These are phyloP conservation scores for Fomitopsis schrenkii DNA, from an alignment of 1,284 basidiomycete species.

Conservation along the genomic window DNA sequence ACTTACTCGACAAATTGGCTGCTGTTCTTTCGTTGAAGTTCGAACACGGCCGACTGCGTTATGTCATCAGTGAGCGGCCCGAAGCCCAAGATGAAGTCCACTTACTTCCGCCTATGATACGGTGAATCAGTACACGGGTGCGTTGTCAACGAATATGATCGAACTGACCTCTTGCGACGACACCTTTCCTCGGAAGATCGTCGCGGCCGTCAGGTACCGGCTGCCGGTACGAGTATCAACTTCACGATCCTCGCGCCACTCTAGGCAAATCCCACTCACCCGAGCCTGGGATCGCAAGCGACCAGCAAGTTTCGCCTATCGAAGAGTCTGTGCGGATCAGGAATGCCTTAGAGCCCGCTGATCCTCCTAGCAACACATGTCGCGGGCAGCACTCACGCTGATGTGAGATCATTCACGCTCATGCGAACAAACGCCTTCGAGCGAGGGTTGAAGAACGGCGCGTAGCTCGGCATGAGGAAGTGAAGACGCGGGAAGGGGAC, in stretches of 20 bases:
- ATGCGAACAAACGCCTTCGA: conserved; percentile 59
- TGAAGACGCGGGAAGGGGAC: conserved; percentile 94
- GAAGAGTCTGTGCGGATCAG: conserved; percentile 53
- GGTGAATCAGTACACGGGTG: conserved; percentile 27
- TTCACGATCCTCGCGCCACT: neutral
- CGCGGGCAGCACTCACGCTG: conserved; percentile 41
- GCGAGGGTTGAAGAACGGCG: conserved; percentile 70
- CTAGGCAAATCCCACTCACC: conserved; percentile 41
- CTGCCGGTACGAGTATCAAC: conserved; percentile 28
- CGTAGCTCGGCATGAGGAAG: conserved; percentile 88
- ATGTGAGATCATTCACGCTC: conserved; percentile 66
- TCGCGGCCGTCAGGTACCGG: conserved; percentile 83
- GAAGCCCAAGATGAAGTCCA: conserved; percentile 15
- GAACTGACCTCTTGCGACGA: conserved; percentile 73
- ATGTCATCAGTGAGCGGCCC: neutral
- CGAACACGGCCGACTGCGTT: conserved; percentile 40
- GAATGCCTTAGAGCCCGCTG: neutral
- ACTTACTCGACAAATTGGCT: conserved; percentile 75
- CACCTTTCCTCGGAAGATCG: conserved; percentile 83
- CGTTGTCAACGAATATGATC: neutral
- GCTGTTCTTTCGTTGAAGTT: conserved; percentile 71
- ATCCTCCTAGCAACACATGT: neutral
- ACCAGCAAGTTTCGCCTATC: conserved; percentile 79
- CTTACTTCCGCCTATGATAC: conserved; percentile 51
- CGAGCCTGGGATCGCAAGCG: conserved; percentile 79